Evolutionary conservation across 2,329 filamentous ascomycete species (phyloP).

Genomic region (Pseudogymnoascus sp.): DNA sequence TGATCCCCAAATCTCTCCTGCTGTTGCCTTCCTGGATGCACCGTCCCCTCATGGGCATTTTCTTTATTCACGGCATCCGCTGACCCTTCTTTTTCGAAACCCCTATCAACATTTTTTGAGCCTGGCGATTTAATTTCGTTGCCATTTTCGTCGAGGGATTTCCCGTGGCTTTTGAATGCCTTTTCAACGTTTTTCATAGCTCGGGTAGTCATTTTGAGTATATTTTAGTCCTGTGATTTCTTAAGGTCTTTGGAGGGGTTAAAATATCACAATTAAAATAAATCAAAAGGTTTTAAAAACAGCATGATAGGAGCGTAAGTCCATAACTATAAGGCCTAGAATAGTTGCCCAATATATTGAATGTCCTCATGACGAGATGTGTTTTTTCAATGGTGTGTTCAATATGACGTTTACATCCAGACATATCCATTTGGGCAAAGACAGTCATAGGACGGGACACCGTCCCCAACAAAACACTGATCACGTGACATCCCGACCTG

Average conservation of each 20-base stretch:
- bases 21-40: constrained; percentile 3
- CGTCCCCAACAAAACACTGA: neutral
- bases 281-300: neutral
- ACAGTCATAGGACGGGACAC: neutral
- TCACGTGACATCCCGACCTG: neutral
- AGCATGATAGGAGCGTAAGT: neutral
- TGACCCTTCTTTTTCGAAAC: neutral
- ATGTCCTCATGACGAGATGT: neutral
- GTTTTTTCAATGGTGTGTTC: neutral
- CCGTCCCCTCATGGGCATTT: neutral
- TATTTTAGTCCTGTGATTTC: neutral
- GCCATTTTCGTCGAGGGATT: neutral
- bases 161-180: constrained; percentile 2
- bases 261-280: neutral
- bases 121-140: neutral
- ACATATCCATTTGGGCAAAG: neutral
- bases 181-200: constrained; percentile 1
- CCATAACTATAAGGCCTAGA: neutral
- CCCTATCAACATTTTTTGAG: neutral
- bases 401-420: neutral
- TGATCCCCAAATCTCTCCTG: constrained; percentile 6
- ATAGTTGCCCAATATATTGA: neutral
- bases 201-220: neutral
- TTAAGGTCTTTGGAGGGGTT: too few species aligned
- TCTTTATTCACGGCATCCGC: neutral